Evolutionary conservation across 176 grass and related monocot genomes (phyloP), one percentile per base, ranked within the genome.

Genomic region (Pontederia paniculata): DNA sequence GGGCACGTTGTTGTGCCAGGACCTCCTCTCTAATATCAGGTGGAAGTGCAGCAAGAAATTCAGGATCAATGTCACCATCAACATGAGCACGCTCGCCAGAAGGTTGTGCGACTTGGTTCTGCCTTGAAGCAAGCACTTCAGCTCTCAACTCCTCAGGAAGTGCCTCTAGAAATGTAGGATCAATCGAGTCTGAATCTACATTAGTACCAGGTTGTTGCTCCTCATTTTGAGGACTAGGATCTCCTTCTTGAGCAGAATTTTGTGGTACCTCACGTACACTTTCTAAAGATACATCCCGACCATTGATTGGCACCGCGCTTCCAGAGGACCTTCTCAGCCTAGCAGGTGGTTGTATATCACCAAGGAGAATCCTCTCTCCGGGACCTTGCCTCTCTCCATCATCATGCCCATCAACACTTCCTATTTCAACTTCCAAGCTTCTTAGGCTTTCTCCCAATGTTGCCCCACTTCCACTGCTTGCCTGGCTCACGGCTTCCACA

Each of bases 101-200:
- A 71, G 83, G 52, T 19, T 88, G 87, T 48, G 69, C 68, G 22
- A 76, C 94, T 71, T 98, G 87, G 81, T 98, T 88, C 74, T 98
- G 94, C 57, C 84, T 83, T 69, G 94, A 91, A 63, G 83, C 88
- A 80, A 98, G 80, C 45, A 98, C 87, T 77, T 98, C 94, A 57
- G 87, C 87, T 51, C 87, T 74, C 63, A 98, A 77, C 17, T 98
- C 94, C 53, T 88, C 94, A 12, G 94, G 94, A 70, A 98, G 83
- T 64, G 94, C 94, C 69, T 98, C 94, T 78, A 98, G 77, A 84
- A 98, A 98, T 69, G 94, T 98, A 44, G 94, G 94, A 63, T 98
- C 94, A 41, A 98, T 91, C 31, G 87, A 81, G 45, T 98, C 75
- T 2, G 77, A 57, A 52, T 73, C 78, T 58, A 49, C 54, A 55